These are phyloP conservation scores for Cyclocybe aegerita DNA, from an alignment of 768 basidiomycete species.

Conservation along the genomic window DNA sequence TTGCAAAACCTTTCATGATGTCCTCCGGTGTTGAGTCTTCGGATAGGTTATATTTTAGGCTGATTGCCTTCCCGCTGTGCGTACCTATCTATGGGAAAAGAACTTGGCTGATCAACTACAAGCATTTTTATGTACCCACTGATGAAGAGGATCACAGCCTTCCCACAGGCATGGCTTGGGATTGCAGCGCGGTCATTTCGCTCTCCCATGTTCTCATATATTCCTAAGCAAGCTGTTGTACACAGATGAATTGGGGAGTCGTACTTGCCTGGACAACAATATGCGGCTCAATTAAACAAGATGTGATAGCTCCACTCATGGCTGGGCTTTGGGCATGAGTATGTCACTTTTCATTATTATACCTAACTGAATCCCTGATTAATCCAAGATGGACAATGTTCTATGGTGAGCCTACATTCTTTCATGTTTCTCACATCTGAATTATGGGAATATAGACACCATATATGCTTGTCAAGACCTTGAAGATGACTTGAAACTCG, in stretches of 20 bases:
- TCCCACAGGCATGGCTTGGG: constrained; percentile 3
- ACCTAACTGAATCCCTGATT: not conserved
- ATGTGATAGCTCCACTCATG: not conserved
- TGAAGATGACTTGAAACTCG: not conserved
- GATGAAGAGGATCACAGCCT: not conserved
- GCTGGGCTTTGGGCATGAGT: constrained; percentile 1
- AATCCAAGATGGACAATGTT: not conserved
- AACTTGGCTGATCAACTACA: not conserved
- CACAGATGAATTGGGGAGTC: constrained; percentile 2
- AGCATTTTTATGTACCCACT: constrained; percentile 2
- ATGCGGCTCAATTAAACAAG: not conserved
- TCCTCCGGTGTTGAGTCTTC: not conserved
- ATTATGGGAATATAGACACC: not conserved
- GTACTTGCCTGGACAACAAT: not conserved
- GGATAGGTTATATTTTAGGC: not conserved
- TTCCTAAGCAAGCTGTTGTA: not conserved
- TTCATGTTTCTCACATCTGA: no score
- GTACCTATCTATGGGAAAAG: not conserved
- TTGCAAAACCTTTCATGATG: not conserved
- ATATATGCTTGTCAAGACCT: constrained; percentile 2
- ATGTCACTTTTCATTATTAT: no score
- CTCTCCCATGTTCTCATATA: not conserved
- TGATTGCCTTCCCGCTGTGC: not conserved
- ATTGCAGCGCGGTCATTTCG: not conserved
- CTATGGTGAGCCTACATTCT: not conserved